phyloP scores from a whole-genome alignment of 2,329 filamentous ascomycete species.

The Bipolaris gigantea region DNA sequence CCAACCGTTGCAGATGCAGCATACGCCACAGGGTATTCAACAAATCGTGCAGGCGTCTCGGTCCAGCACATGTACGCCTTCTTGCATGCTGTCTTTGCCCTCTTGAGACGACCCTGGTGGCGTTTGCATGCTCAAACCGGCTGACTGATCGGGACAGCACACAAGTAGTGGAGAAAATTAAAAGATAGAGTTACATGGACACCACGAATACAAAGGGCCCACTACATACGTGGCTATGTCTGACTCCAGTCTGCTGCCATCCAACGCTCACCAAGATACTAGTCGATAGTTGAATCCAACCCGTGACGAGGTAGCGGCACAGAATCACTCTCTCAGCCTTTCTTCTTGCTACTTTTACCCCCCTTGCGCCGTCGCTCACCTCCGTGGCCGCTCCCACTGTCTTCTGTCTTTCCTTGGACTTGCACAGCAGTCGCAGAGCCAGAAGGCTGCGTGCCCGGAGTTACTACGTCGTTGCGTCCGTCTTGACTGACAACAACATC shows the following conservation, averaged over 20 bases:
- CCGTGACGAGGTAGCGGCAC: neutral
- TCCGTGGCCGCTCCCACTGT: conserved; percentile 24
- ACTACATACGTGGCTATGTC: conserved; percentile 11
- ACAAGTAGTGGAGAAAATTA: conserved; percentile 12
- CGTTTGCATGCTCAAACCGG: conserved; percentile 5
- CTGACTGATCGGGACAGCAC: conserved; percentile 12
- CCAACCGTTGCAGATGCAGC: conserved; percentile 12
- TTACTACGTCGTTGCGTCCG: conserved; percentile 32
- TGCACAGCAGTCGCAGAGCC: conserved; percentile 12
- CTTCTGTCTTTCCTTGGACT: conserved; percentile 19
- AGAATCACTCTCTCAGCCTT: conserved; percentile 3
- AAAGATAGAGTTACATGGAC: conserved; percentile 9
- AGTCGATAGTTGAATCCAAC: conserved; percentile 3
- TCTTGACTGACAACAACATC: conserved; percentile 17
- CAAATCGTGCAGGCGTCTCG: conserved; percentile 7
- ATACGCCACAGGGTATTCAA: conserved; percentile 11
- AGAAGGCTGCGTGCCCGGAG: conserved; percentile 13
- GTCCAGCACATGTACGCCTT: conserved; percentile 7
- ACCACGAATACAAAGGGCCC: conserved; percentile 7
- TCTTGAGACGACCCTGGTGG: conserved; percentile 3
- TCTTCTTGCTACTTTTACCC: conserved; percentile 29
- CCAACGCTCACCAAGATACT: conserved; percentile 1
- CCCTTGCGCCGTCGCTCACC: conserved; percentile 32
- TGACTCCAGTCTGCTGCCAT: conserved; percentile 2
- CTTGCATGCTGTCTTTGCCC: conserved; percentile 9